Percentiles rank a stretch among this genome's conserved stretches.
These are phyloP conservation scores for Phycomyces blakesleeanus DNA, from an alignment of 192 early-diverging fungal species.

Conservation along the genomic window DNA sequence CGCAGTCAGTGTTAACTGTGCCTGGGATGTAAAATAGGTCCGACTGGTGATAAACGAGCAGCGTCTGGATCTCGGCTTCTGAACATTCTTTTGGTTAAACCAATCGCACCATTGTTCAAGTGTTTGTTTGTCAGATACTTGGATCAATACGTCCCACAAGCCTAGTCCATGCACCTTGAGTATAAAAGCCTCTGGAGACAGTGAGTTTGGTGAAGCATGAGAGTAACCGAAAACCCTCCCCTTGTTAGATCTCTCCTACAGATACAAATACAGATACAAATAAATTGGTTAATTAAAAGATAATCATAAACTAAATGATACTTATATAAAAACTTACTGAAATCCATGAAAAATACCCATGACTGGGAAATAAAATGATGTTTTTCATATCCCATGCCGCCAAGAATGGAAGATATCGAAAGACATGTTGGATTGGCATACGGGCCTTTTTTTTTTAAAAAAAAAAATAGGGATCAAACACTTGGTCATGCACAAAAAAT, in stretches of 20 bases:
- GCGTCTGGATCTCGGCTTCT: not conserved
- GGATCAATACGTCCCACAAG: conserved; percentile 21
- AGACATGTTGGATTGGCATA: conserved; percentile 39
- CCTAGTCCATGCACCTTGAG: conserved; percentile 30
- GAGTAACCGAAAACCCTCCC: conserved; percentile 18
- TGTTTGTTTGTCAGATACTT: conserved; percentile 15
- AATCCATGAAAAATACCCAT: conserved; percentile 40
- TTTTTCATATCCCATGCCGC: conserved; percentile 47
- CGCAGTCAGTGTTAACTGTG: not conserved
- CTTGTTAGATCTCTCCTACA: conserved; percentile 9
- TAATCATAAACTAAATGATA: not conserved
- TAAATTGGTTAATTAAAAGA: too few relatives aligned
- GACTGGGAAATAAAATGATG: conserved; percentile 40
- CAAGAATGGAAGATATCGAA: conserved; percentile 39
- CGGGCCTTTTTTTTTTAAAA: conserved; percentile 24
- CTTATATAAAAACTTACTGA: conserved; percentile 25
- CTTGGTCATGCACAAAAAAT: too few relatives aligned
- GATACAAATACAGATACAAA: too few relatives aligned
- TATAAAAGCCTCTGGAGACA: conserved; percentile 17
- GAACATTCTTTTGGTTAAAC: conserved; percentile 19
- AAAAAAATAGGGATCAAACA: not conserved
- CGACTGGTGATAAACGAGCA: not conserved
- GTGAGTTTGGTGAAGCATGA: conserved; percentile 23
- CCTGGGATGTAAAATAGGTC: not conserved
- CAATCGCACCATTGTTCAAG: conserved; percentile 26